Conservation (phyloP, 805 yeast species). For the Candida anglica region DNA sequence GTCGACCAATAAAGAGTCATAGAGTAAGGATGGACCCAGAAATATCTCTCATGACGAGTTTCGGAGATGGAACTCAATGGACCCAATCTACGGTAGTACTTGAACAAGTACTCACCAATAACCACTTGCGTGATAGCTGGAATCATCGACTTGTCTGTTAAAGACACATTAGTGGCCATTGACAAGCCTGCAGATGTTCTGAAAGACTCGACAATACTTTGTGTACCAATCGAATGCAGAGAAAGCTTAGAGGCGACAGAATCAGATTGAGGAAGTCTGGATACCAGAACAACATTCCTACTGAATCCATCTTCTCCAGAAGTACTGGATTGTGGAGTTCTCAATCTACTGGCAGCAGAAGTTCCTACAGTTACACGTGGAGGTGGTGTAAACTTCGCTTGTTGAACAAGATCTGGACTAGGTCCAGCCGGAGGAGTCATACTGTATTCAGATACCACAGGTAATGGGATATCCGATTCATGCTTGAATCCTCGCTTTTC, state of each 20-base stretch:
- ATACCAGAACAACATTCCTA: too few relatives aligned
- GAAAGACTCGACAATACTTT: slow-evolving; percentile 28
- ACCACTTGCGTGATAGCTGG: slow-evolving; percentile 89
- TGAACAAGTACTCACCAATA: slow-evolving; percentile 85
- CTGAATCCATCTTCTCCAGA: background rate
- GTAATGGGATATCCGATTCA: slow-evolving; percentile 18
- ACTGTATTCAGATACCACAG: slow-evolving; percentile 10
- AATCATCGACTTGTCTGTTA: slow-evolving; percentile 67
- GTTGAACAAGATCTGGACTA: slow-evolving; percentile 9
- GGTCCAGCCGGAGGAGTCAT: slow-evolving; percentile 13
- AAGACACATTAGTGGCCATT: slow-evolving; percentile 59
- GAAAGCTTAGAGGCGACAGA: slow-evolving; percentile 25
- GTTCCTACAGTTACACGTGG: background rate
- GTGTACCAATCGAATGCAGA: slow-evolving; percentile 19
- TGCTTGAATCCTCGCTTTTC: slow-evolving; percentile 45
- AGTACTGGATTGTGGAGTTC: slow-evolving; percentile 1
- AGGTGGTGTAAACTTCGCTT: slow-evolving; percentile 8
- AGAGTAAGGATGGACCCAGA: slow-evolving; percentile 96
- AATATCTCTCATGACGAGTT: slow-evolving; percentile 82
- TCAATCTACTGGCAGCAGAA: background rate
- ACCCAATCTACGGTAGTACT: slow-evolving; percentile 76
- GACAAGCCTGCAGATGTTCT: slow-evolving; percentile 32
- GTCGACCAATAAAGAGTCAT: slow-evolving; percentile 87
- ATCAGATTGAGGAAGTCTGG: slow-evolving; percentile 9
- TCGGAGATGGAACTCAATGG: slow-evolving; percentile 73